Conservation (phyloP, 73 alveolate genomes). For the Durusdinium trenchii region DNA sequence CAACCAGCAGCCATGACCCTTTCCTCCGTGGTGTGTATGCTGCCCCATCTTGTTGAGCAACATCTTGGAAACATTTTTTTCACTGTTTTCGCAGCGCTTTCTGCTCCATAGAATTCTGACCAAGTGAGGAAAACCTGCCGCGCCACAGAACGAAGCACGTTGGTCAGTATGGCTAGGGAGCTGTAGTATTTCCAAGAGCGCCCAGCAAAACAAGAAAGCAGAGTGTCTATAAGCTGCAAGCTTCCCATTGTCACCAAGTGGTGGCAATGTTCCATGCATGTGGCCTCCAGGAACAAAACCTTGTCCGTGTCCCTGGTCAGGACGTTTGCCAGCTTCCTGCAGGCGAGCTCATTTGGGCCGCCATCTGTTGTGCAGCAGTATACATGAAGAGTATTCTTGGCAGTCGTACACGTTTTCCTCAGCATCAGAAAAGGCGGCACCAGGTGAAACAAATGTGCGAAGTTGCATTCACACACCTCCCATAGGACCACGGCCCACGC, state of each 20-base stretch:
- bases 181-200: slow-evolving; percentile 21
- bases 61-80: slow-evolving; percentile 26
- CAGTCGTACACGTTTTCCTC: too few relatives aligned
- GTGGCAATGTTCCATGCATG: slow-evolving; percentile 8
- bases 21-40: background rate
- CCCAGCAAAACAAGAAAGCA: background rate
- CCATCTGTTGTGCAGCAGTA: slow-evolving; percentile 11
- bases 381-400: background rate
- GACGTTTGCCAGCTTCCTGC: background rate
- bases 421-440: too few relatives aligned
- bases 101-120: background rate
- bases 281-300: background rate
- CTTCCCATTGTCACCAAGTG: background rate
- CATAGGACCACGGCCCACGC: too few relatives aligned
- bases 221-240: background rate
- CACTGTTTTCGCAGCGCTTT: background rate
- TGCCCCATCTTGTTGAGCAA: slow-evolving; percentile 12
- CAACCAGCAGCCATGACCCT: background rate
- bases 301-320: background rate
- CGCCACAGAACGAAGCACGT: background rate
- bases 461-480: too few relatives aligned
- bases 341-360: slow-evolving; percentile 28
- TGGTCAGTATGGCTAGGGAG: background rate
- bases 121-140: background rate
- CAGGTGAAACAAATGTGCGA: too few relatives aligned